Conservation (phyloP, 2,329 filamentous ascomycete species). For the Aspergillus hortae region DNA sequence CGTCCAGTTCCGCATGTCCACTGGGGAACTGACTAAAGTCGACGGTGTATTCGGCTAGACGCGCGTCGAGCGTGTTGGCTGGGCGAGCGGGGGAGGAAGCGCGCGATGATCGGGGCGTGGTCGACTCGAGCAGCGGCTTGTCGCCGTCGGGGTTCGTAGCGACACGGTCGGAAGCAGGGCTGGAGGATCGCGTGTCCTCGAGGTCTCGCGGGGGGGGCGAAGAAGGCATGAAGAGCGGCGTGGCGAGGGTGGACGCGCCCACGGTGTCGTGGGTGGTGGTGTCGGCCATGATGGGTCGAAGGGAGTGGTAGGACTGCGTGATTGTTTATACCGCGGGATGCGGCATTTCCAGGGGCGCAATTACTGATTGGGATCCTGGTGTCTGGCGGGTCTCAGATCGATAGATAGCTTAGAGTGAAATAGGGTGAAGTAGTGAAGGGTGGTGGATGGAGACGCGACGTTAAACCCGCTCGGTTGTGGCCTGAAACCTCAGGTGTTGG, state of each 20-base stretch:
- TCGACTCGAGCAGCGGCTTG: not conserved
- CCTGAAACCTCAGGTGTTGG: not conserved
- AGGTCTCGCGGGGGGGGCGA: conserved; percentile 25
- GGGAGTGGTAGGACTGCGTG: conserved; percentile 4
- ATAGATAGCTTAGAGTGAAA: not conserved
- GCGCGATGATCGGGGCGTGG: conserved; percentile 14
- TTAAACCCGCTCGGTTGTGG: not conserved
- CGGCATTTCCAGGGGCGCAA: not conserved
- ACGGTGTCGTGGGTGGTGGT: conserved; percentile 41
- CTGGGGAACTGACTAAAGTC: conserved; percentile 38
- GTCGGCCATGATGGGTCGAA: conserved; percentile 32
- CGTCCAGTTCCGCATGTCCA: conserved; percentile 20
- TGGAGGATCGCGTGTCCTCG: conserved; percentile 18
- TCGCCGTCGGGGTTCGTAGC: conserved; percentile 6
- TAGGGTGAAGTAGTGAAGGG: not conserved
- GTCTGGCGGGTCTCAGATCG: not conserved
- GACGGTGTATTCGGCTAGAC: conserved; percentile 38
- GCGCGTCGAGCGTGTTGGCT: conserved; percentile 34
- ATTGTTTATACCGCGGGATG: not conserved
- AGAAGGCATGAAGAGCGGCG: conserved; percentile 35
- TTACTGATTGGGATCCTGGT: not conserved
- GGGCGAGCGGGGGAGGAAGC: conserved; percentile 23
- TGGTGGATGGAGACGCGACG: not conserved
- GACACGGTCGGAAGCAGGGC: conserved; percentile 18
- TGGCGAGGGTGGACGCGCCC: conserved; percentile 37